Evolutionary conservation across 805 yeast genomes (phyloP), one percentile per base, ranked within the genome.

Genomic region (Priceomyces melissophilus): DNA sequence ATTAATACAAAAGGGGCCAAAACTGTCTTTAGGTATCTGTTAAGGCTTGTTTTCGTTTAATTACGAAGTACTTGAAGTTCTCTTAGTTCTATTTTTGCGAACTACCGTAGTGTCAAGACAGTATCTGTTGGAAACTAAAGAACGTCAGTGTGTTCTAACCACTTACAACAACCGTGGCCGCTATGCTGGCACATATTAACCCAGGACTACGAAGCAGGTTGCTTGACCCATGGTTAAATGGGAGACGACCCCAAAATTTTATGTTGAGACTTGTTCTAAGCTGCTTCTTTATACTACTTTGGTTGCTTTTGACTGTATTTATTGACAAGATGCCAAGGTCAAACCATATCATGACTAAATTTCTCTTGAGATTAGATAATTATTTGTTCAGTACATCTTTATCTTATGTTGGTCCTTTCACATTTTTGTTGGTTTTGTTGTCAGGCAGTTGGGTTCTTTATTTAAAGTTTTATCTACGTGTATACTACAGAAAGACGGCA

Each of bases 341-440:
- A 40, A 87, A 44, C 87, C 87, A 0, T 42, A 51, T 9, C 77
- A 79, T 45, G 71, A 73, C 51, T 78, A 76, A 72, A 40, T 50
- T 76, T 14, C 67, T 75, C 10, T 69, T 66, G 43, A 60, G 66
- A 38, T 48, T 61, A 48, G 87, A 69, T 60, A 51, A 52, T 20
- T 61, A 61, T 39, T 51, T 73, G 37, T 76, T 71, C 45, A 49
- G 59, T 28, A 45, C 43, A 25, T 16, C 32, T 15, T 17, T 16
- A 12, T 39, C 43, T n/a, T 36, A 30, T 17, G 16, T 42, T n/a
- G 47, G 47, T 4, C 38, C 42, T 6, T 3, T 41, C 2, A 13
- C 50, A 13, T 42, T 49, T 16, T n/a, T 47, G 23, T n/a, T 44
- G 2, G 42, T 47, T 30, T 38, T 58, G 56, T 16, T 39, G 14